Evolutionary conservation across 805 yeast genomes (phyloP), one percentile per base, ranked within the genome.

Genomic region (Lipomyces yamanashiensis): DNA sequence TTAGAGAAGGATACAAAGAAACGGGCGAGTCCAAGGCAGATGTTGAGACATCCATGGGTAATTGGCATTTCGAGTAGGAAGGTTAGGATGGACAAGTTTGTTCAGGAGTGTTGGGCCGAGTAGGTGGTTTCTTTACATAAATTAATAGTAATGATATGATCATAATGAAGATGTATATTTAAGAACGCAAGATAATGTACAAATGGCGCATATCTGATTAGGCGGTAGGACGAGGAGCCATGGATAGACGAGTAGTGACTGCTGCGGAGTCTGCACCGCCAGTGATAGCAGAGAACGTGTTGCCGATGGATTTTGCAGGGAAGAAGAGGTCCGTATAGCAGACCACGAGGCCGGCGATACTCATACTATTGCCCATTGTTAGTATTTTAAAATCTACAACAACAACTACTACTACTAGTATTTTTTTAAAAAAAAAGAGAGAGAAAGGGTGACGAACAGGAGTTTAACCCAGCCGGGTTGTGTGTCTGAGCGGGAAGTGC

Each of bases 21-120:
- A 67, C 80, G 99, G 61, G 97, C 98, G 10, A 85, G 92, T 55
- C 99, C 99, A 8, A 81, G 95, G 70, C 97, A 95, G 74, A 89
- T 95, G 93, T 80, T 95, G 53, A 82, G 80, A 43, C 99, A 95
- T 78, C 98, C 98, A 1, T 95, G 99, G 99, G 80, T 91, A 60
- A 77, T 84, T 17, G 90, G 92, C 1, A 67, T 68, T 21, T 84
- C 84, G 77, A 81, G 78, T 67, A 85, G 87, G 73, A 80, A 78
- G 56, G 96, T 93, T 15, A 84, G 86, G 69, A 93, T 95, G 98
- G 96, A 85, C 67, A 87, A 85, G 75, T 89, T 95, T 75, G 90
- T 95, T 19, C 78, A 96, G 93, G 71, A 64, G 53, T 69, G 70
- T 39, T 66, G 70, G 70, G 67, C 61, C 2, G 60, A 54, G 12